These are phyloP conservation scores for Flaveria robusta DNA, from an alignment of 129 eudicot genomes.

Conservation along the genomic window DNA sequence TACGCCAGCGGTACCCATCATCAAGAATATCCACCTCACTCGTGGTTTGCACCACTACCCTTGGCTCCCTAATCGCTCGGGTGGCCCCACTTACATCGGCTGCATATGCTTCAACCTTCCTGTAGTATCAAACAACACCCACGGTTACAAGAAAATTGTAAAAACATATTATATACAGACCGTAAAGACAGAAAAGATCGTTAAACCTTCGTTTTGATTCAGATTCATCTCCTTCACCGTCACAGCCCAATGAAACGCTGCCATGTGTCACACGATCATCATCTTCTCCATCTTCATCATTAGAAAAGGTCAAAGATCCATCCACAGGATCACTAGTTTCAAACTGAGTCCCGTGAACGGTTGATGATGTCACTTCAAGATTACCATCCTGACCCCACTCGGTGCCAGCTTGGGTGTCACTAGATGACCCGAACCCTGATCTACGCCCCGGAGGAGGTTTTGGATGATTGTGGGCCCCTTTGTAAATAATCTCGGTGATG, in stretches of 20 bases:
- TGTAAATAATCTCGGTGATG: constrained; percentile 70
- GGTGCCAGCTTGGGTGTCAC: constrained; percentile 43
- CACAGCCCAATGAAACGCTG: constrained; percentile 55
- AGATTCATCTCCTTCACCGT: constrained; percentile 71
- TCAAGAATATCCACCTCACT: constrained; percentile 84
- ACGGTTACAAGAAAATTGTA: not conserved
- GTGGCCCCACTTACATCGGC: constrained; percentile 60
- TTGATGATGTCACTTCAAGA: constrained; percentile 49
- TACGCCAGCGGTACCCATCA: constrained; percentile 82
- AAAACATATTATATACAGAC: not conserved
- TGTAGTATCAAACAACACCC: constrained; percentile 30
- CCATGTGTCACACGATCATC: constrained; percentile 72
- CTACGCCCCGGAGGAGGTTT: constrained; percentile 59
- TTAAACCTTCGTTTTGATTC: constrained; percentile 74
- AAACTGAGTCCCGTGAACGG: constrained; percentile 28
- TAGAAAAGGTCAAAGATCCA: constrained; percentile 56
- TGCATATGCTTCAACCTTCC: constrained; percentile 67
- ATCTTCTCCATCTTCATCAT: constrained; percentile 52
- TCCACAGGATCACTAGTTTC: constrained; percentile 56
- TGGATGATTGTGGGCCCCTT: constrained; percentile 72
- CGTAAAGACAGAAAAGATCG: not conserved
- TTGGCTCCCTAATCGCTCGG: constrained; percentile 73
- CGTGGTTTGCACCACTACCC: constrained; percentile 74
- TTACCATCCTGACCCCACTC: constrained; percentile 49
- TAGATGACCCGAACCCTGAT: constrained; percentile 49